Evolutionary conservation across 1,139 yeast genomes (phyloP), one percentile per base, ranked within the genome.

Genomic region (Sugiyamaella neomexicana): DNA sequence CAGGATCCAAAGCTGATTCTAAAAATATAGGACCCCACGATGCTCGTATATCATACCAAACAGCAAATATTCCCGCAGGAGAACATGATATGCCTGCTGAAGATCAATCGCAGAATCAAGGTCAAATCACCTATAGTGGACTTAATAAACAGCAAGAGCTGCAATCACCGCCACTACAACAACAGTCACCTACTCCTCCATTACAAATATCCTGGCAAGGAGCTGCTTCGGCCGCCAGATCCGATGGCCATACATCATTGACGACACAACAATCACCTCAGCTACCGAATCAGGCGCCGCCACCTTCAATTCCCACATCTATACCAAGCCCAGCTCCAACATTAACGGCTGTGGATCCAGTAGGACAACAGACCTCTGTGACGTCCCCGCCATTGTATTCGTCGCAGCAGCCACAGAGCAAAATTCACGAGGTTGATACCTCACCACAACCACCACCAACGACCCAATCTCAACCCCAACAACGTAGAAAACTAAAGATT

Each of bases 401-500:
- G 12, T 15, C 15, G 12, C 39, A 5, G 6, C 39, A 36, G 17
- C 17, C 23, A 10, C 40, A 37, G 2, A 15, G 10, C 10, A 5
- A 37, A 2, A 37, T 8, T 37, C 40, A 37, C 25, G 25, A 15
- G 2, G 23, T 17, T 16, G 9, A n/a, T 8, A 37, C 17, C 40
- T 15, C 10, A 12, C 27, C 42, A 17, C 27, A 27, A 15, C 49
- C 48, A 9, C 10, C 43, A 17, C 44, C 49, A 17, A n/a, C n/a
- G n/a, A n/a, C n/a, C n/a, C n/a, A n/a, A n/a, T n/a, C n/a, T n/a
- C 29, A 27, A 25, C 41, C 49, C 5, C 46, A 17, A 12, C 40
- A 10, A 20, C 55, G 55, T 6, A 47, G 40, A 15, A 46, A 50
- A 31, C 41, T 56, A 13, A 46, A 42, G 39, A 56, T 56, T 41